Evolutionary conservation across 2,329 filamentous ascomycete species (phyloP), one percentile per base, ranked within the genome.

Genomic region (Chrysoporthe deuterocubensis): DNA sequence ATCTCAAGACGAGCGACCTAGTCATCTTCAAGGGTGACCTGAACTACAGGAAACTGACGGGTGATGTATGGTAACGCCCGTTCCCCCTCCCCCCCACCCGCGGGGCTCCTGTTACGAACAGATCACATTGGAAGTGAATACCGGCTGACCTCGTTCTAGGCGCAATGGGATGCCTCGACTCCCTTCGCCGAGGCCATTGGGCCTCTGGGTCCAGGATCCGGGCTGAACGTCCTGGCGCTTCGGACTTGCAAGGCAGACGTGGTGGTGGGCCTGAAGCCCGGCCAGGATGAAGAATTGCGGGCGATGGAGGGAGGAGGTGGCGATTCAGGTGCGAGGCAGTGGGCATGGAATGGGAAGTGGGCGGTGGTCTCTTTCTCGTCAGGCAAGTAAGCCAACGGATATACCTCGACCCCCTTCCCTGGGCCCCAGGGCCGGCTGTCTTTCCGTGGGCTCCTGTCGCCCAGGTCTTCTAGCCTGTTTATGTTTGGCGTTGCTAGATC

Each of bases 1-100:
- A 98, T 75, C 80, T 99, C 66, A 90, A 94, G 82, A 81, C 88
- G 70, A 92, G 92, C 72, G 92, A 97, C 78, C 83, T 99, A 21
- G 93, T 97, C 14, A 89, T 99, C 66, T 98, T 98, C 84, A 99
- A 99, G 83, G 96, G 96, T 2, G 96, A 99, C 77, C 78, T 99
- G 73, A 99, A 99, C 81, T 99, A 98, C 79, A 86, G 96, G 70
- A 99, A 99, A 79, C 79, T 99, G 72, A 94, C 91, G 42, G 92
- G 89, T 61, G 96, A 99, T 83, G 93, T 95, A 81, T 82, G 90
- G 83, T 26, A 26, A 5, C n/a, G 9, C 34, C 46, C 50, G n/a
- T 21, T 44, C 9, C 14, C 34, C n/a, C 54, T 4, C 26, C 16
- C 54, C 14, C 54, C 14, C 3, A 32, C 18, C 54, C 14, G 9